phyloP scores from a whole-genome alignment of 1,139 yeast genomes.

The Taphrina flavorubra region DNA sequence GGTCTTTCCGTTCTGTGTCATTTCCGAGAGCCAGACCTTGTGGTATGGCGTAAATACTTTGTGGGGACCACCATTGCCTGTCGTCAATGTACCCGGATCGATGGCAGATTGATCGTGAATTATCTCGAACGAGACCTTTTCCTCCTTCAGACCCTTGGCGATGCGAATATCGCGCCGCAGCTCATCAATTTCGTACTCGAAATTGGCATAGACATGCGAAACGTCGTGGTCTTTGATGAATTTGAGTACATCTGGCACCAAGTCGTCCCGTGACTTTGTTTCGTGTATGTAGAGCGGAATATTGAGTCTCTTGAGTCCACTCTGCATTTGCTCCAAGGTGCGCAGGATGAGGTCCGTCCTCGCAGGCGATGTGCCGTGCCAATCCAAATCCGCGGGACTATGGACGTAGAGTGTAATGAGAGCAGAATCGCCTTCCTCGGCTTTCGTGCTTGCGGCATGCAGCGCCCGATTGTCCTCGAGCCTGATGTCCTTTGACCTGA shows the following conservation, averaged over 20 bases:
- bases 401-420: constrained; percentile 55
- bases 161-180: constrained; percentile 53
- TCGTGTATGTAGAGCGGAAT: constrained; percentile 56
- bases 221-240: constrained; percentile 49
- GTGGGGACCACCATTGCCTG: constrained; percentile 58
- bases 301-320: constrained; percentile 51
- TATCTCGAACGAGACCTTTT: constrained; percentile 50
- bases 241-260: constrained; percentile 43
- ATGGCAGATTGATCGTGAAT: constrained; percentile 60
- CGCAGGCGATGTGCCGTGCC: constrained; percentile 57
- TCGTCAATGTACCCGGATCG: constrained; percentile 56
- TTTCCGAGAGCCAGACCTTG: constrained; percentile 56
- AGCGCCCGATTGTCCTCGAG: constrained; percentile 56
- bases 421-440: constrained; percentile 49
- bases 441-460: constrained; percentile 52
- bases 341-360: constrained; percentile 55
- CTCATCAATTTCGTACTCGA: constrained; percentile 63
- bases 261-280: constrained; percentile 51
- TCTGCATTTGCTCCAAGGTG: constrained; percentile 52
- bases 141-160: constrained; percentile 46
- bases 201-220: constrained; percentile 55
- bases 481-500: constrained; percentile 56
- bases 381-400: constrained; percentile 55
- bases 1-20: constrained; percentile 38
- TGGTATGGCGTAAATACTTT: constrained; percentile 64